Evolutionary conservation across 331 rosid species (phyloP).

Genomic region (Rhamnella rubrinervis): DNA sequence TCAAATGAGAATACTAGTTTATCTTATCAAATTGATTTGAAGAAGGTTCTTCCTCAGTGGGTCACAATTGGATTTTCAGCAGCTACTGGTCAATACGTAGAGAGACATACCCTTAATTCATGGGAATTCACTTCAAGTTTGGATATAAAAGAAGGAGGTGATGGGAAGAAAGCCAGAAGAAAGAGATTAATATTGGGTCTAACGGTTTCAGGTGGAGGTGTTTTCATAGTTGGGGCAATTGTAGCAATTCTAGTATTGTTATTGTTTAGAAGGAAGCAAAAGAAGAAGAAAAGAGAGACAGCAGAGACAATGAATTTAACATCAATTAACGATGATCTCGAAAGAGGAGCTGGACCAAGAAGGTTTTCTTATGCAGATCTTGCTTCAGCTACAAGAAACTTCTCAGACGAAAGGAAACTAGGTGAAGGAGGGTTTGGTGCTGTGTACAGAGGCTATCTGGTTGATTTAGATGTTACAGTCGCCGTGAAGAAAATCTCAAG

Average conservation of each 20-base stretch:
- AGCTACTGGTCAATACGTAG: neutral
- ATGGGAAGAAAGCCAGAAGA: neutral
- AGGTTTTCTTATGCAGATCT: neutral
- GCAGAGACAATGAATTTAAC: neutral
- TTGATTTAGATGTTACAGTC: neutral
- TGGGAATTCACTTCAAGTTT: neutral
- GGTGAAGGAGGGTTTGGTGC: neutral
- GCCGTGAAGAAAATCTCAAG: constrained; percentile 1
- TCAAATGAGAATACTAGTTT: neutral
- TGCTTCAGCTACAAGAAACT: neutral
- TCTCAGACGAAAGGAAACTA: neutral
- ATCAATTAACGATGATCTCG: neutral
- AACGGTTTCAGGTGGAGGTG: neutral
- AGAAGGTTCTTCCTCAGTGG: neutral
- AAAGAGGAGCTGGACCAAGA: neutral
- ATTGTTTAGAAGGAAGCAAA: neutral
- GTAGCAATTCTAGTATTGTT: neutral
- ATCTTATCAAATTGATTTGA: neutral
- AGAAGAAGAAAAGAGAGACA: neutral
- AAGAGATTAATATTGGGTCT: neutral
- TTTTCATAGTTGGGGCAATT: neutral
- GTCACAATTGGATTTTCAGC: neutral
- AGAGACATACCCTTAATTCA: neutral
- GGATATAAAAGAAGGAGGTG: neutral
- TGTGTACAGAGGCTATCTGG: neutral